Base-by-base conservation (phyloP, 306 rosid species). In the Dryas drummondii region DNA sequence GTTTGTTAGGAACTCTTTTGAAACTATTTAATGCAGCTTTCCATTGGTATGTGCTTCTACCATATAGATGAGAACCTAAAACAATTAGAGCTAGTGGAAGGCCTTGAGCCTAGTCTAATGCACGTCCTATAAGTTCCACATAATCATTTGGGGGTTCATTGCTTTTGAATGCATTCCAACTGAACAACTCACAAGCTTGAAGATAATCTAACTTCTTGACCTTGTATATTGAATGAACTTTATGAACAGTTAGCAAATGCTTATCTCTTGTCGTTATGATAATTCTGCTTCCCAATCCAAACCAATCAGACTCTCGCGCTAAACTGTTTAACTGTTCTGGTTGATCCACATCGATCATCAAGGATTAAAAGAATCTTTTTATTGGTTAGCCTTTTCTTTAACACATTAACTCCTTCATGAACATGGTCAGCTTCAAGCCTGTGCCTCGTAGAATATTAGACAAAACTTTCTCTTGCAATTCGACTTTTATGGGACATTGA, bases 81-180 rank as follows among this genome's bases (percentile, higher is more conserved):
- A 81, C 83, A 59, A 61, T 70, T 69, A 84, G 60, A 65, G 82
- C 86, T 70, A 86, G 4, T 27, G 90, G 90, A 22, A 67, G 56
- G 45, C 45, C 22, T 22, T 67, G 71, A 48, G 27, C 71, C 26
- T 48, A 48, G 3, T 37, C 0, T 22, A 67, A 0, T 3, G 71
- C 13, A 22, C 4, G 13, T 47, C 2, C 0, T 11, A 57, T 7
- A 0, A 48, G 56, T 22, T 66, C 6, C 5, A 4, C 71, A 66
- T 10, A 67, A 48, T 2, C 55, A 6, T 7, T 8, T 11, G 9
- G 16, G 1, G 44, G 71, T 6, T 0, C 19, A 48, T 0, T 67
- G 2, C 53, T 6, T 22, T 48, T 6, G 40, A 67, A 67, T 1
- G 71, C 71, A 47, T 48, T 47, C 56, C 16, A 2, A 47, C 71